A percentile compares a stretch with the other conserved stretches of the same genome.
Conservation (phyloP, 2,329 filamentous ascomycete species). For the Epichloe aotearoae region DNA sequence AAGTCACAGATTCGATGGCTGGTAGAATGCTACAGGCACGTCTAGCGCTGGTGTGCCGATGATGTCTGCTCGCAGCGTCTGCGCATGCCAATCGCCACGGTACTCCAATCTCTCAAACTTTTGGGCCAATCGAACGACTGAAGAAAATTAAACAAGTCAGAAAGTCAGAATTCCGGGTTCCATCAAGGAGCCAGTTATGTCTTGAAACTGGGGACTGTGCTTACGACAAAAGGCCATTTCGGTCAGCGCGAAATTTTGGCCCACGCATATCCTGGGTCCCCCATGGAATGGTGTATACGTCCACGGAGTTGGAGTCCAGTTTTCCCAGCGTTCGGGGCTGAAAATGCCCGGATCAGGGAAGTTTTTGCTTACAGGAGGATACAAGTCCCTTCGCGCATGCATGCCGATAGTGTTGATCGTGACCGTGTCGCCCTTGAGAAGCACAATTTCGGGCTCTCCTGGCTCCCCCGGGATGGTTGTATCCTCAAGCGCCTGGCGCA, state of each 20-base stretch:
- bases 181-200: slow-evolving; percentile 14
- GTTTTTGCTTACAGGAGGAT: slow-evolving; percentile 26
- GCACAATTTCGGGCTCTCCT: slow-evolving; percentile 24
- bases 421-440: slow-evolving; percentile 32
- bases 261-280: slow-evolving; percentile 39
- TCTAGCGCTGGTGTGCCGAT: slow-evolving; percentile 27
- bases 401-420: slow-evolving; percentile 38
- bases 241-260: slow-evolving; percentile 45
- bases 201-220: slow-evolving; percentile 9
- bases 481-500: slow-evolving; percentile 31
- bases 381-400: slow-evolving; percentile 36
- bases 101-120: slow-evolving; percentile 42
- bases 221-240: slow-evolving; percentile 39
- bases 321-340: slow-evolving; percentile 37
- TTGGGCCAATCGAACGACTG: slow-evolving; percentile 39
- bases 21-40: slow-evolving; percentile 24
- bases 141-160: too few species aligned
- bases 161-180: too few species aligned
- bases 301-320: slow-evolving; percentile 39
- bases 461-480: slow-evolving; percentile 9
- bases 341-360: slow-evolving; percentile 26
- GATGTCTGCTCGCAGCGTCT: slow-evolving; percentile 27
- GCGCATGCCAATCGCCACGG: slow-evolving; percentile 27
- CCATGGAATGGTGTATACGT: slow-evolving; percentile 40
- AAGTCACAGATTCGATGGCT: slow-evolving; percentile 7